Percentiles rank a stretch among this genome's conserved stretches.
Evolutionary conservation across 2,329 filamentous ascomycete genomes (phyloP).

Genomic region (Aspergillus uvarum): DNA sequence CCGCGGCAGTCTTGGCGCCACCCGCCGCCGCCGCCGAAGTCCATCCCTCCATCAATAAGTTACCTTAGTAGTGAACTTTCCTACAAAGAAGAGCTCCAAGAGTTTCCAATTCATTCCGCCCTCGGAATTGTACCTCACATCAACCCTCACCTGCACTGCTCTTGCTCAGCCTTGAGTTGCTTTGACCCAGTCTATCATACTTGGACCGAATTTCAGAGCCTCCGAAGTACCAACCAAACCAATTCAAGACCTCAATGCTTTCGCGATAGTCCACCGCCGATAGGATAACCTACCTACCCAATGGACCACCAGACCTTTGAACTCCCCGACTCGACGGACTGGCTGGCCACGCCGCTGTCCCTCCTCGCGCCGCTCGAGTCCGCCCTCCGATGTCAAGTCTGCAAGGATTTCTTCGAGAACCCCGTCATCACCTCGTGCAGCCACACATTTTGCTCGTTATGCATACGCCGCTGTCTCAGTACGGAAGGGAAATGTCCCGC

Average conservation of each 20-base stretch:
- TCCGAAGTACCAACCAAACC: neutral
- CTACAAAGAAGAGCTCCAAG: neutral
- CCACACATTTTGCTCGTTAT: constrained; percentile 95
- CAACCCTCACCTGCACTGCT: neutral
- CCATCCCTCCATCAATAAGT: neutral
- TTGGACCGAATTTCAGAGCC: too few relatives aligned
- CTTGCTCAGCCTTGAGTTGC: too few relatives aligned
- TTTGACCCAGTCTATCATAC: too few relatives aligned
- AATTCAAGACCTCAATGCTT: neutral
- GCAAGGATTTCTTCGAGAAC: constrained; percentile 94
- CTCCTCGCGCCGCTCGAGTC: constrained; percentile 64
- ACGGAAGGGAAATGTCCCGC: constrained; percentile 84
- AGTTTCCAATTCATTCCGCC: neutral
- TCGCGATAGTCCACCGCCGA: neutral
- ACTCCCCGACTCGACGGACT: constrained; percentile 49
- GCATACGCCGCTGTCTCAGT: constrained; percentile 82
- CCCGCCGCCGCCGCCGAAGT: neutral
- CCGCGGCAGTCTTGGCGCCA: neutral
- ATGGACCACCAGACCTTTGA: constrained; percentile 32
- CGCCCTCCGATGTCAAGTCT: constrained; percentile 89
- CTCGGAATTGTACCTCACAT: neutral
- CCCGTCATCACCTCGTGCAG: constrained; percentile 93
- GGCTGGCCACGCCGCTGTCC: constrained; percentile 48
- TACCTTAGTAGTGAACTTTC: neutral
- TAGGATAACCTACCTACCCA: neutral